Base-by-base conservation (phyloP, 208 protist species). In the Acanthamoeba divionensis region DNA sequence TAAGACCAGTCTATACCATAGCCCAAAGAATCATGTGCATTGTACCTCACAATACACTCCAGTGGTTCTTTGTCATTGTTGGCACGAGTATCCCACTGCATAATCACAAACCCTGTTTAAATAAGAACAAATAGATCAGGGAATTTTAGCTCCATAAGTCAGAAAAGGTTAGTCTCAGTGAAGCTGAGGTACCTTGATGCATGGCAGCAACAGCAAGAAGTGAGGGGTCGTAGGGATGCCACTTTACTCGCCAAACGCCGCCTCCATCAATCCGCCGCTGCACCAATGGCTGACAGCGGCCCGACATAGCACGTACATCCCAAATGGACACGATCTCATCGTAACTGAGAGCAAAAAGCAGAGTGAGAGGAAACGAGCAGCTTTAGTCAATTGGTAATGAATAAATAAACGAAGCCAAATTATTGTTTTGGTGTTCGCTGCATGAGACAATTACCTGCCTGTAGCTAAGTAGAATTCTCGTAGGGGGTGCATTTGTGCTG, bases 221-320 rank as follows among this genome's bases (percentile, higher is more conserved):
- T 1, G 24, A 10, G n/a, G 48, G 15, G 15, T 87, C 55, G 54
- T 63, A 67, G 5, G 79, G 79, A 12, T 87, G 79, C 79, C 79
- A 87, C 29, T 87, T 87, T 2, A 87, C 69, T 2, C 79, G 48
- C 79, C 79, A 87, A 6, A 87, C 79, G 54, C 79, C 79, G 12
- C 79, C 79, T 52, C 79, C 79, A 18, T 69, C 79, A 8, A 38
- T 87, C 55, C 57, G 26, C 26, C 26, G 79, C 36, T 67, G 79
- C 5, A 45, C 45, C 12, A 82, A 9, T 2, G 71, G 71, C 71
- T 82, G 54, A 12, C 38, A 36, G 7, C 79, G 79, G 9, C 79
- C 57, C 31, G 26, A 38, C 48, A 87, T 87, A 52, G 54, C 69
- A 29, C 79, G 41, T 7, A 48, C 54, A 36, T 87, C 79, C 79